phyloP scores from a whole-genome alignment of 768 basidiomycete species.

The Naganishia vishniacii region DNA sequence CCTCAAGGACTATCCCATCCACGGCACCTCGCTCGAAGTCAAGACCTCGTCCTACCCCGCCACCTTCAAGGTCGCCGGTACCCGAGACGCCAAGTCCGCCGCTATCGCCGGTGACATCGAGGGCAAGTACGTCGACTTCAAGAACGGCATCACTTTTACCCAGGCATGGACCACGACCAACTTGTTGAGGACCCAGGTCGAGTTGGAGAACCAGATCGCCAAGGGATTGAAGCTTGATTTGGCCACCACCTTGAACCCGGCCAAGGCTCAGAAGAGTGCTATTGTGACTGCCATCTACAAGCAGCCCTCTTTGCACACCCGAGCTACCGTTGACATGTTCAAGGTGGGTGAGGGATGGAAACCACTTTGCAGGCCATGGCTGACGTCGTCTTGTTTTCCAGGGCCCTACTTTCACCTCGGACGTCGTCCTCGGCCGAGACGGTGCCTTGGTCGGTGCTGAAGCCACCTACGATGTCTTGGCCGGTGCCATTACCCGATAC shows the following conservation, averaged over 20 bases:
- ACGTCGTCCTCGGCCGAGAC: constrained; percentile 89
- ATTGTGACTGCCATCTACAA: constrained; percentile 82
- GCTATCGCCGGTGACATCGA: constrained; percentile 85
- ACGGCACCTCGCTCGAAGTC: constrained; percentile 52
- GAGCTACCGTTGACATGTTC: constrained; percentile 84
- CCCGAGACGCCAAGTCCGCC: constrained; percentile 66
- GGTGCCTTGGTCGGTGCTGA: constrained; percentile 96
- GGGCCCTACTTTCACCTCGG: constrained; percentile 96
- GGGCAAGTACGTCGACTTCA: constrained; percentile 84
- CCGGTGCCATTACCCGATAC: constrained; percentile 86
- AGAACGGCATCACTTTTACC: constrained; percentile 89
- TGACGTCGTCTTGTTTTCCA: constrained; percentile 46
- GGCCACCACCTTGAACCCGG: constrained; percentile 72
- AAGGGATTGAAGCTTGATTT: constrained; percentile 93
- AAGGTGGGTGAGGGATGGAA: constrained; percentile 57
- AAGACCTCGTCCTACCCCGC: constrained; percentile 54
- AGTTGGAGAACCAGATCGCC: constrained; percentile 94
- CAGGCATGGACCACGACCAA: constrained; percentile 88
- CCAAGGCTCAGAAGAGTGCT: constrained; percentile 77
- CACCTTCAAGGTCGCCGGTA: constrained; percentile 86
- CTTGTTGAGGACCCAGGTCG: constrained; percentile 80
- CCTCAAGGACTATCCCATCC: constrained; percentile 83
- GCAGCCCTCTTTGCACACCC: constrained; percentile 90
- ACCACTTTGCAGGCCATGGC: background rate
- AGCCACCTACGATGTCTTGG: constrained; percentile 91